Conservation (phyloP, 305 asterid genomes). For the Withania somnifera region DNA sequence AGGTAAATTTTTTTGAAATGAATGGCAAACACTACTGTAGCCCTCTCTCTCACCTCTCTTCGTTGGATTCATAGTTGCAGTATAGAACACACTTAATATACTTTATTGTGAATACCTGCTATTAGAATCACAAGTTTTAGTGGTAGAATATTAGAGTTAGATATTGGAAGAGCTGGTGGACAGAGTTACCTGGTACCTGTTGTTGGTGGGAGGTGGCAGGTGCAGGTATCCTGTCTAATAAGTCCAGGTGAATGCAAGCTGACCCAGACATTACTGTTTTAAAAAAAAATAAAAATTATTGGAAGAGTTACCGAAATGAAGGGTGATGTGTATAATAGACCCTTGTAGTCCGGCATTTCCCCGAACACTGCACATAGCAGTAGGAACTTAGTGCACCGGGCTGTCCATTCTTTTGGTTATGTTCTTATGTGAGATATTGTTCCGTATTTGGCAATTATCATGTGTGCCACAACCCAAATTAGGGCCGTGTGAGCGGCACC, state of each 20-base stretch:
- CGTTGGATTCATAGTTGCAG: neutral
- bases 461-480: neutral
- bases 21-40: neutral
- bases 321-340: too few relatives aligned
- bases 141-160: neutral
- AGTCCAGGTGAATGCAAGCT: too few relatives aligned
- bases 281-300: neutral
- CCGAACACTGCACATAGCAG: too few relatives aligned
- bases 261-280: too few relatives aligned
- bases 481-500: neutral
- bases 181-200: too few relatives aligned
- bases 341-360: too few relatives aligned
- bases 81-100: neutral
- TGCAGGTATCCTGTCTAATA: too few relatives aligned
- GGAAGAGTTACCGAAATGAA: neutral
- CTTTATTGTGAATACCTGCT: neutral
- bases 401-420: neutral
- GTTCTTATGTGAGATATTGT: neutral
- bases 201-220: too few relatives aligned
- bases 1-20: conserved; percentile 34
- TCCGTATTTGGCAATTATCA: neutral
- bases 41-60: neutral
- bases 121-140: neutral
- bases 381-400: too few relatives aligned
- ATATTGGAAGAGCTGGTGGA: neutral